phyloP scores from a whole-genome alignment of 2,329 filamentous ascomycete genomes.

The Apiospora malaysiana region DNA sequence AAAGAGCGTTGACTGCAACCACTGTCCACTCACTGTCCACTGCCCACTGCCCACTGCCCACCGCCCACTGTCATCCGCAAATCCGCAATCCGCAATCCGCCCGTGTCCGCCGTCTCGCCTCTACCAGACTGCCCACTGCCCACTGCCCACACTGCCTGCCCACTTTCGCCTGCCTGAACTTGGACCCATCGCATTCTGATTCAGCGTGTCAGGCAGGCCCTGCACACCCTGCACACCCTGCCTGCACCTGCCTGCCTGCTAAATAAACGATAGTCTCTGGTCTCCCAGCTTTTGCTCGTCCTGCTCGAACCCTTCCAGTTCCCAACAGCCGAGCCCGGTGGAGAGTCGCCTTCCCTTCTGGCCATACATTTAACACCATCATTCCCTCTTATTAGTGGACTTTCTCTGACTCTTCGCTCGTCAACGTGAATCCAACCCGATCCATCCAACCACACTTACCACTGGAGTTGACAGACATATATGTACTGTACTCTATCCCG shows the following conservation, averaged over 20 bases:
- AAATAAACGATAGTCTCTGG: slow-evolving; percentile 6
- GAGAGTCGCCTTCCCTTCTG: slow-evolving; percentile 9
- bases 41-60: neutral
- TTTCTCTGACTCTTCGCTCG: neutral
- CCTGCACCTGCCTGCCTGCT: neutral
- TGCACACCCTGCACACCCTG: neutral
- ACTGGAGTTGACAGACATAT: neutral
- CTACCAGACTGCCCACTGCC: neutral
- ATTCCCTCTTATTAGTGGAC: slow-evolving; percentile 2
- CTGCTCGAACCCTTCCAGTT: slow-evolving; percentile 6
- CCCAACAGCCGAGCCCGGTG: slow-evolving; percentile 12
- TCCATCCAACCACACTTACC: neutral
- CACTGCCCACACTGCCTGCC: too few relatives aligned
- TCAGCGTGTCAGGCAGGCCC: too few relatives aligned
- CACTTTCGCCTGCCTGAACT: slow-evolving; percentile 4
- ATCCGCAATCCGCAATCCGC: slow-evolving; percentile 13
- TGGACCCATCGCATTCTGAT: neutral
- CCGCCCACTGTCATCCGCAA: slow-evolving; percentile 10
- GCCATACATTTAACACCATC: slow-evolving; percentile 16
- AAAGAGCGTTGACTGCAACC: neutral
- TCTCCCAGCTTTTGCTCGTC: neutral
- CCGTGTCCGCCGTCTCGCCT: neutral
- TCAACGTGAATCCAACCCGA: neutral
- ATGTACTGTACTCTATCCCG: neutral
- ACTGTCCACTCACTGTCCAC: neutral